Base-by-base conservation (phyloP, 2,329 filamentous ascomycete species). In the Pseudogymnoascus sp. region DNA sequence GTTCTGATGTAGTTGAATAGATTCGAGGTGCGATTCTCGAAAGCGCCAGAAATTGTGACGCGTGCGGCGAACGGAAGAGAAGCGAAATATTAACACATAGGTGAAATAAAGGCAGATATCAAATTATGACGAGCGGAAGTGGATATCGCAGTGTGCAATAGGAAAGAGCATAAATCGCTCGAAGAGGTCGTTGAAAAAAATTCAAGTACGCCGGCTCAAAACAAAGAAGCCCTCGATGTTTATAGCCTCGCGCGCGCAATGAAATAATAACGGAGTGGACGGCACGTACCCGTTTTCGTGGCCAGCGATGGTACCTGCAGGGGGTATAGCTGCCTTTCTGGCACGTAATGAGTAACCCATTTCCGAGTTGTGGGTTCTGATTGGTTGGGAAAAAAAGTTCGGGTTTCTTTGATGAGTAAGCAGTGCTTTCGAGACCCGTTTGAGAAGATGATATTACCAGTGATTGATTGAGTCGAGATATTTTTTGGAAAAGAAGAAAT, bases 191-290 rank as follows among this genome's bases (percentile, higher is more conserved):
- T 31, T 40, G 59, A 41, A 38, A 60, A 60, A 60, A 40, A 60
- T 35, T 38, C 33, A 31, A 26, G 35, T 41, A 60, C 59, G 31
- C 59, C 59, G 12, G 35, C 59, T 41, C 33, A 41, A 4, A 60
- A 60, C 35, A 60, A 41, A 60, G 59, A 40, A 56, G 50, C 24
- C 43, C 50, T 56, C 50, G 50, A 56, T 56, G 50, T 56, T 56
- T 56, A 56, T 56, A 56, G 50, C 50, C 50, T 56, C 50, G 50
- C 50, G 50, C 46, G 26, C 50, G 50, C 50, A 56, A 33, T 19
- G 33, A 40, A 60, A 31, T 40, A 41, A 40, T 26, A 31, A 6
- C 59, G 59, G 59, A 38, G 59, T 60, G 35, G 35, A 60, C 35
- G 59, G 35, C 35, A 41, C 59, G 59, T 26, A 60, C 33, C 38